Conservation (phyloP, 2,329 filamentous ascomycete species). For the Nigrograna mackinnonii region DNA sequence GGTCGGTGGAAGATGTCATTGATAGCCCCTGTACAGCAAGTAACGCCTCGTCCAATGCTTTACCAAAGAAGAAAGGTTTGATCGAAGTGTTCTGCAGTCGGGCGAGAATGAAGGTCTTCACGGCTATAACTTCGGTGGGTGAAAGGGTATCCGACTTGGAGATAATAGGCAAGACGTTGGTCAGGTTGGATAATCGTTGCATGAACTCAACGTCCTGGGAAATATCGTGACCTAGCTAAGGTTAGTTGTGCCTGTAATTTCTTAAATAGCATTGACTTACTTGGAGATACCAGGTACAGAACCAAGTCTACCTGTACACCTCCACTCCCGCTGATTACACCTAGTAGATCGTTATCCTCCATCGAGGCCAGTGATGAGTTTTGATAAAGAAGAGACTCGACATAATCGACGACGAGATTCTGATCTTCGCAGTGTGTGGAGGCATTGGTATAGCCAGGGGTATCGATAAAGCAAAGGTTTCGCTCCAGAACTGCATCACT, state of each 20-base stretch:
- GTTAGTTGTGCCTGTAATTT: conserved; percentile 15
- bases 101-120: conserved; percentile 63
- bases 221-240: conserved; percentile 36
- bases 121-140: conserved; percentile 56
- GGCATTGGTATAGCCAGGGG: conserved; percentile 63
- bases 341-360: conserved; percentile 74
- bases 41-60: conserved; percentile 39
- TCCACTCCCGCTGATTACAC: conserved; percentile 78
- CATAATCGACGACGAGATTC: conserved; percentile 62
- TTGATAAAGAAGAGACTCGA: conserved; percentile 70
- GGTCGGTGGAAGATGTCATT: conserved; percentile 10
- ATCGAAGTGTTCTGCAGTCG: conserved; percentile 63
- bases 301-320: conserved; percentile 84
- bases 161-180: conserved; percentile 84
- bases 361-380: conserved; percentile 65
- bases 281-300: conserved; percentile 76
- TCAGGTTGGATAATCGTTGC: conserved; percentile 68
- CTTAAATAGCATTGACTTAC: conserved; percentile 50
- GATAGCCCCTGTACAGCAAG: conserved; percentile 36
- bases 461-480: conserved; percentile 94
- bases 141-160: conserved; percentile 74
- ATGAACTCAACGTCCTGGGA: conserved; percentile 72
- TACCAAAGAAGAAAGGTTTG: conserved; percentile 68
- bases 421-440: conserved; percentile 31
- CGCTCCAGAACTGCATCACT: conserved; percentile 82